Percentiles rank a stretch among this genome's conserved stretches.
Conservation (phyloP, 163 green algal genomes). For the Prototheca wickerhamii region DNA sequence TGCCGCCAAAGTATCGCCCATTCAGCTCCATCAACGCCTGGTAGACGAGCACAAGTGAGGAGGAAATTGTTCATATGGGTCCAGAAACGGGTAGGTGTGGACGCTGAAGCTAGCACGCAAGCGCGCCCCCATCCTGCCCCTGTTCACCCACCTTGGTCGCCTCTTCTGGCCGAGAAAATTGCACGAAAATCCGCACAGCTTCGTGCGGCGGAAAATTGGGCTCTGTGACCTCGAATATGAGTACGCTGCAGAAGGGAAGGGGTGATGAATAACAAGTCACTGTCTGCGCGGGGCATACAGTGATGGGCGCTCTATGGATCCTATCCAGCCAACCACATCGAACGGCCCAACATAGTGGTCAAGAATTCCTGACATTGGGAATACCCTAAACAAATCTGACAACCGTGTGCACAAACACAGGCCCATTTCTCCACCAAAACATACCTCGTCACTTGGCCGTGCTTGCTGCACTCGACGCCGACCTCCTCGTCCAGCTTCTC, state of each 20-base stretch:
- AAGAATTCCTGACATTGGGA: too few relatives aligned
- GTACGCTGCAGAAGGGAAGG: slow-evolving; percentile 29
- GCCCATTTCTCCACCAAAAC: not conserved
- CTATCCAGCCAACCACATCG: too few relatives aligned
- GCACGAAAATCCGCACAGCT: slow-evolving; percentile 73
- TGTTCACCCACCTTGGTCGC: slow-evolving; percentile 42
- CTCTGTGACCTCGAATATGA: slow-evolving; percentile 88
- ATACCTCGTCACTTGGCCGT: slow-evolving; percentile 32
- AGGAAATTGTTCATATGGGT: not conserved
- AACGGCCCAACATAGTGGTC: too few relatives aligned
- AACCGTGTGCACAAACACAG: not conserved
- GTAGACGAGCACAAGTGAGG: not conserved
- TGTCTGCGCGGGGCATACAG: too few relatives aligned
- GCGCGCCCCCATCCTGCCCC: not conserved
- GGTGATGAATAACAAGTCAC: slow-evolving; percentile 22
- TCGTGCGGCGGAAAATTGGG: slow-evolving; percentile 54
- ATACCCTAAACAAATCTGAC: not conserved
- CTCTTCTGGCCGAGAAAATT: slow-evolving; percentile 66
- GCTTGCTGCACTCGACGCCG: slow-evolving; percentile 60
- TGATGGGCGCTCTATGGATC: too few relatives aligned
- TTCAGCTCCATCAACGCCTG: slow-evolving; percentile 39
- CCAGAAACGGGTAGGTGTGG: too few relatives aligned
- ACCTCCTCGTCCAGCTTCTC: slow-evolving; percentile 84
- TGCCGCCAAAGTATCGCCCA: slow-evolving; percentile 78
- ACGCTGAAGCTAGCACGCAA: not conserved